Conservation (phyloP, 2,329 filamentous ascomycete species). For the Didymella lethalis region DNA sequence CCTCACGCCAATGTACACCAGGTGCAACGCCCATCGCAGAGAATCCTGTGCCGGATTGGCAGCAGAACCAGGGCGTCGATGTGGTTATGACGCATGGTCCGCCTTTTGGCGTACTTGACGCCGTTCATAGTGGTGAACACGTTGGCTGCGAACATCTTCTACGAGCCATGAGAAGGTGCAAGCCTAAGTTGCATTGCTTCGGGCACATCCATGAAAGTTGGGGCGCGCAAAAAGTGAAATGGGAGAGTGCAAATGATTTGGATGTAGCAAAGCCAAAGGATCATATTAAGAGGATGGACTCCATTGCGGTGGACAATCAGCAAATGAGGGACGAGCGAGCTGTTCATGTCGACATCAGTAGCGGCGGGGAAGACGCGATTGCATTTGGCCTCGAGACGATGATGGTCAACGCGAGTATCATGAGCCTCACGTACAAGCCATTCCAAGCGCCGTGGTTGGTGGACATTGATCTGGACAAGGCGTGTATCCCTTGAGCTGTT, state of each 20-base stretch:
- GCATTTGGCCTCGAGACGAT: slow-evolving; percentile 61
- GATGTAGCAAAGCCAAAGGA: slow-evolving; percentile 26
- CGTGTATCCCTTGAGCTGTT: neutral
- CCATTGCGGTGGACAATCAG: slow-evolving; percentile 29
- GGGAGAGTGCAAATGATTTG: slow-evolving; percentile 42
- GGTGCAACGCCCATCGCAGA: slow-evolving; percentile 40
- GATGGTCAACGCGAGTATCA: slow-evolving; percentile 67
- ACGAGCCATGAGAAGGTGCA: slow-evolving; percentile 58
- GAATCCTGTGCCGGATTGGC: slow-evolving; percentile 55
- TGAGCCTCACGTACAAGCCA: slow-evolving; percentile 59
- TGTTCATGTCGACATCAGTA: slow-evolving; percentile 45
- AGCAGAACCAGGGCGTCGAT: slow-evolving; percentile 53
- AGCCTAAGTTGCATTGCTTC: slow-evolving; percentile 66
- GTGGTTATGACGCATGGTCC: slow-evolving; percentile 70
- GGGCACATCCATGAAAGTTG: slow-evolving; percentile 68
- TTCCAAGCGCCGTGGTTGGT: slow-evolving; percentile 64
- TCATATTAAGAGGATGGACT: slow-evolving; percentile 29
- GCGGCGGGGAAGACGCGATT: slow-evolving; percentile 41
- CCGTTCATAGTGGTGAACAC: slow-evolving; percentile 37
- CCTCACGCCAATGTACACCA: slow-evolving; percentile 38
- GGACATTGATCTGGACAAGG: slow-evolving; percentile 57
- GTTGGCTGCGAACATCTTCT: slow-evolving; percentile 66
- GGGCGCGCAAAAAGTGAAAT: slow-evolving; percentile 49
- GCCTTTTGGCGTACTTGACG: slow-evolving; percentile 61
- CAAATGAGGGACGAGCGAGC: slow-evolving; percentile 34